Evolutionary conservation across 768 basidiomycete genomes (phyloP), one percentile per base, ranked within the genome.

Genomic region (Terana coerulea): DNA sequence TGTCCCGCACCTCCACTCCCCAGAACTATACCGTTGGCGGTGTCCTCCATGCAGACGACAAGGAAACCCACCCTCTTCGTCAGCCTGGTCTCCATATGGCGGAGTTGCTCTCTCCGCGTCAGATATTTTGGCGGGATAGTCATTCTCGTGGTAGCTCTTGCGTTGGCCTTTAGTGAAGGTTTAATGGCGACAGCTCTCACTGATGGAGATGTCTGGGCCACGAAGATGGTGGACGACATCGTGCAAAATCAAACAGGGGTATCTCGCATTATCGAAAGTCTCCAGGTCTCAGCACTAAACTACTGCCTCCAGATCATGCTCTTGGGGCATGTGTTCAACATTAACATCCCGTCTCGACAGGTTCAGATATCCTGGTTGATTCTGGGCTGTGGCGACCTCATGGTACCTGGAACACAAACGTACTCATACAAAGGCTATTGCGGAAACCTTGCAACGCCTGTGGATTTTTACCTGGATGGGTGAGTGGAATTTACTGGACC

Each of bases 381-480:
- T 22, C 25, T 54, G 8, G 59, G 59, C 3, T 61, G 59, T 26
- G 59, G 59, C 19, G n/a, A 44, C n/a, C 39, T 52, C 24, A 45
- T 37, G 17, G 17, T 29, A 1, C 17, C 35, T 5, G n/a, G 29
- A 6, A 39, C 42, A 7, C 28, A 40, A 0, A 33, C 25, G 22
- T 58, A 52, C 25, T 33, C 30, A 3, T 43, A 34, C 8, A 33
- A 34, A 14, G 19, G 45, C 19, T 34, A 42, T 34, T 59, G 59
- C 41, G 55, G 56, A 7, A 33, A 41, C 12, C 39, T 54, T 14
- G 47, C 45, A 34, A 21, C 29, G 11, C 21, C 51, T 2, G 41
- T 48, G 11, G 53, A 58, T 45, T 49, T 61, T 30, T 61, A 52
- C 31, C 45, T 56, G 37, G 57, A 61, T 39, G 56, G 56, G 56